Conservation (phyloP, 495 filamentous ascomycete species). For the Barbatosphaeria neglecta region DNA sequence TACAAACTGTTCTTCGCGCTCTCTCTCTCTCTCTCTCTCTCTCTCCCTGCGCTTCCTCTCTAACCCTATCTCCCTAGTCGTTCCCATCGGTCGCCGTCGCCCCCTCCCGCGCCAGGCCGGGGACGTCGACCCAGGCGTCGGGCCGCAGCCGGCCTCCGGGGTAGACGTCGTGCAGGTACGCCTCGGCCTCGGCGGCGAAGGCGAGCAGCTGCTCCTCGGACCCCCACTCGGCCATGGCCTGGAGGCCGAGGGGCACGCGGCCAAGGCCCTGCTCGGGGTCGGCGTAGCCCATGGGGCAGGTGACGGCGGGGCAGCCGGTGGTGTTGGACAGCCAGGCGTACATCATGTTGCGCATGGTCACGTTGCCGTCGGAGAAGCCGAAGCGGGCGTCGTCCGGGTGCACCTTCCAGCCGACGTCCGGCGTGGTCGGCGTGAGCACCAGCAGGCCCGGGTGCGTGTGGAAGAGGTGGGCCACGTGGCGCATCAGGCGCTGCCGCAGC, state of each 20-base stretch:
- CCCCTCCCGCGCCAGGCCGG: constrained; percentile 15
- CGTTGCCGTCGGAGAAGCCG: constrained; percentile 65
- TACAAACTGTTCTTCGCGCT: no score
- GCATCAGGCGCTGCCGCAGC: constrained; percentile 68
- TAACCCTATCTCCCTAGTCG: not conserved
- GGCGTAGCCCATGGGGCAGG: constrained; percentile 63
- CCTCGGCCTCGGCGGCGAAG: constrained; percentile 62
- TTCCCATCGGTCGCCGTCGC: not conserved
- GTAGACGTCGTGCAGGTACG: constrained; percentile 23
- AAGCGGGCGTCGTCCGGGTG: constrained; percentile 37
- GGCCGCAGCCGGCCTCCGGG: constrained; percentile 26
- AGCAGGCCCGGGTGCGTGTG: constrained; percentile 60
- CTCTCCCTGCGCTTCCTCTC: not conserved
- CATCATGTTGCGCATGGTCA: constrained; percentile 66
- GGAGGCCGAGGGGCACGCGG: constrained; percentile 62
- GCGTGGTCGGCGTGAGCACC: constrained; percentile 69
- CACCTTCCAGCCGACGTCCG: constrained; percentile 62
- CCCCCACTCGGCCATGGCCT: constrained; percentile 88
- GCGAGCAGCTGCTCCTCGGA: constrained; percentile 65
- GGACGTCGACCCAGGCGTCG: constrained; percentile 30
- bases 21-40: no score
- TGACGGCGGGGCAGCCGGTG: constrained; percentile 68
- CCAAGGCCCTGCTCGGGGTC: constrained; percentile 34
- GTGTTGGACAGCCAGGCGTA: constrained; percentile 86
- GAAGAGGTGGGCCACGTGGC: constrained; percentile 66